These are phyloP conservation scores for Petunia secreta DNA, from an alignment of 257 asterid species.

Conservation along the genomic window DNA sequence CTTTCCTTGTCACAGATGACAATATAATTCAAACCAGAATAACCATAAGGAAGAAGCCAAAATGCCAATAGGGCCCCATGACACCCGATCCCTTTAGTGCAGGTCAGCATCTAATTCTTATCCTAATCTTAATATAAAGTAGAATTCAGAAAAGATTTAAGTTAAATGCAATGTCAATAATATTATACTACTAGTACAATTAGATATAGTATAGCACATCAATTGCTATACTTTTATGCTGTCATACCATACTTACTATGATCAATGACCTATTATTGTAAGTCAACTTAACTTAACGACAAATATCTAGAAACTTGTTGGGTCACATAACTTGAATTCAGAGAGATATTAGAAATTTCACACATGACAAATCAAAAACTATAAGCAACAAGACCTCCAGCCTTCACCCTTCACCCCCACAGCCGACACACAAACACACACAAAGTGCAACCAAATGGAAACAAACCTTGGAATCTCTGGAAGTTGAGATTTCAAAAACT, in stretches of 20 bases:
- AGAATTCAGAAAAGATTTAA: too few species aligned
- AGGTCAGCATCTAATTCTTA: slow-evolving; percentile 46
- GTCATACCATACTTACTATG: too few species aligned
- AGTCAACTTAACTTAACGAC: too few species aligned
- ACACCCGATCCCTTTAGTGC: slow-evolving; percentile 35
- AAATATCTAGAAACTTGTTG: too few species aligned
- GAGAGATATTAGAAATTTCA: background rate
- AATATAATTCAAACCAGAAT: slow-evolving; percentile 15
- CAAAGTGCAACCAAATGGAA: slow-evolving; percentile 23
- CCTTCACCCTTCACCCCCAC: background rate
- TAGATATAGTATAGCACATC: too few species aligned
- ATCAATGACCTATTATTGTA: too few species aligned
- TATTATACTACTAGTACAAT: too few species aligned
- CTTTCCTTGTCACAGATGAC: slow-evolving; percentile 10
- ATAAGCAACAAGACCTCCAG: slow-evolving; percentile 11
- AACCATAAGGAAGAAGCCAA: background rate
- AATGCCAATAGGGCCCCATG: slow-evolving; percentile 32
- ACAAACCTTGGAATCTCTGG: slow-evolving; percentile 46
- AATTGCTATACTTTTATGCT: too few species aligned
- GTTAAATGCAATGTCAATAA: too few species aligned
- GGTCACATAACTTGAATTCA: too few species aligned
- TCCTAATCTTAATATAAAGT: background rate
- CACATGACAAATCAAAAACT: slow-evolving; percentile 35
- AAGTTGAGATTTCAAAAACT: slow-evolving; percentile 38
- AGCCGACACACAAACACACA: slow-evolving; percentile 25